Evolutionary conservation across 192 early-diverging fungal species (phyloP).

Genomic region (Thoreauomyces humboldtii): DNA sequence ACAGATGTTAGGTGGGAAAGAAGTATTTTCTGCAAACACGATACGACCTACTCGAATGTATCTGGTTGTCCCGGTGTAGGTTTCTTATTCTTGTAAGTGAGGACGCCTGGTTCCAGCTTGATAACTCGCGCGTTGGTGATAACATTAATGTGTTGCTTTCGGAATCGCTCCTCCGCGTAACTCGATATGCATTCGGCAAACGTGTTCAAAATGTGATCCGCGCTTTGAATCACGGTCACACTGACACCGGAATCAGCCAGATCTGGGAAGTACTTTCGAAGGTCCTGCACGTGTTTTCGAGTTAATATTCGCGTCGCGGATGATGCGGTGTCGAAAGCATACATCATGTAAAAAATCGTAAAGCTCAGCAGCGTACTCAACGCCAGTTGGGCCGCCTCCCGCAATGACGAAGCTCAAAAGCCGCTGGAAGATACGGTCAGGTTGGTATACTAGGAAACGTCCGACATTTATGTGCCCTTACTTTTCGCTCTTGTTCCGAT

Average conservation of each 20-base stretch:
- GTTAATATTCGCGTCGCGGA: no score
- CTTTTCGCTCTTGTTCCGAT: constrained; percentile 53
- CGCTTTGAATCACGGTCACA: constrained; percentile 65
- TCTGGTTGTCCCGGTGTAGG: constrained; percentile 39
- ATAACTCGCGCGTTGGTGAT: constrained; percentile 67
- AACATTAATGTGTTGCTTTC: constrained; percentile 62
- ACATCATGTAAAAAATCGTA: constrained; percentile 58
- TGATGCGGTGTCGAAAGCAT: no score
- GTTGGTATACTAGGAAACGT: not conserved
- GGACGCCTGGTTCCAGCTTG: constrained; percentile 50
- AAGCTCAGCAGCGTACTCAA: constrained; percentile 62
- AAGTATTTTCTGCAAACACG: no score
- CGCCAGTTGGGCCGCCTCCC: constrained; percentile 71
- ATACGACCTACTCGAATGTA: constrained; percentile 47
- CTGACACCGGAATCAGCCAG: constrained; percentile 51
- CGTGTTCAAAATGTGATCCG: constrained; percentile 72
- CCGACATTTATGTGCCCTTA: no score
- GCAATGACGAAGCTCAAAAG: constrained; percentile 70
- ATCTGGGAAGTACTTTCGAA: constrained; percentile 58
- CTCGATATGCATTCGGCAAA: constrained; percentile 63
- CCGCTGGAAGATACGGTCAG: constrained; percentile 16
- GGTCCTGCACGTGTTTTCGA: no score
- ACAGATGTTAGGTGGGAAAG: constrained; percentile 6
- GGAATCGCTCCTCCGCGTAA: constrained; percentile 65
- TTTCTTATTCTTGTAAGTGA: constrained; percentile 54